A percentile compares a stretch with the other conserved stretches of the same genome.
Evolutionary conservation across 2,329 filamentous ascomycete genomes (phyloP).

Genomic region (Scedosporium apiospermum): DNA sequence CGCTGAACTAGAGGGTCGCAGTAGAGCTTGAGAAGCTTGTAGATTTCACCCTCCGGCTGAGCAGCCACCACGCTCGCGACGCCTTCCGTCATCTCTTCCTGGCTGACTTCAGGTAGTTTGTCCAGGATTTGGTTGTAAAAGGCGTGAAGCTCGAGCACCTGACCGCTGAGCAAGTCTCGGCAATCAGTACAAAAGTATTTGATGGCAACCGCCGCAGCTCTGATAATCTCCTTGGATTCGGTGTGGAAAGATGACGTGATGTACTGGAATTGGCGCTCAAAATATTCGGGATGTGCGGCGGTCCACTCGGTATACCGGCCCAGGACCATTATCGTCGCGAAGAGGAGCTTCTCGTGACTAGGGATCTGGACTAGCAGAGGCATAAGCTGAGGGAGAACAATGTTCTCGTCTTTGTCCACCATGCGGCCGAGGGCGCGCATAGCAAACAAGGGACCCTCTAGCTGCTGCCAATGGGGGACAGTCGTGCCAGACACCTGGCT

Average conservation of each 20-base stretch:
- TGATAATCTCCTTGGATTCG: slow-evolving; percentile 79
- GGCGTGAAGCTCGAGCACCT: slow-evolving; percentile 76
- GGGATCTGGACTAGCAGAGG: slow-evolving; percentile 90
- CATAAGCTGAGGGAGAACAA: slow-evolving; percentile 85
- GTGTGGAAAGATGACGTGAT: slow-evolving; percentile 90
- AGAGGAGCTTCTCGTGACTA: slow-evolving; percentile 93
- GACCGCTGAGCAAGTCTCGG: slow-evolving; percentile 71
- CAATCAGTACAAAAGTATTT: slow-evolving; percentile 97
- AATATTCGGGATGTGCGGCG: slow-evolving; percentile 79
- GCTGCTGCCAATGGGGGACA: slow-evolving; percentile 91
- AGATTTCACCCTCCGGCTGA: slow-evolving; percentile 71
- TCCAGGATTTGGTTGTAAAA: slow-evolving; percentile 91
- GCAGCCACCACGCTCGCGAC: slow-evolving; percentile 86
- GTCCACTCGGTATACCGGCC: slow-evolving; percentile 98
- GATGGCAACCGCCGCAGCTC: slow-evolving; percentile 86
- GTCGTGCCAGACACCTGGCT: slow-evolving; percentile 61
- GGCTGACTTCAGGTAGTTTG: slow-evolving; percentile 72
- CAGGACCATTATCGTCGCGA: slow-evolving; percentile 95
- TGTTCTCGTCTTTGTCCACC: slow-evolving; percentile 81
- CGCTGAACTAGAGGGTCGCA: slow-evolving; percentile 83
- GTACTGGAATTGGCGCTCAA: slow-evolving; percentile 89
- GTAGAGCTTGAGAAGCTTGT: slow-evolving; percentile 81
- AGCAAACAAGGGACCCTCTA: slow-evolving; percentile 90
- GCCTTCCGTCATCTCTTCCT: slow-evolving; percentile 94
- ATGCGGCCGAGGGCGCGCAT: slow-evolving; percentile 95